Evolutionary conservation across 805 yeast genomes (phyloP).

Genomic region (Starmerella bombicola): DNA sequence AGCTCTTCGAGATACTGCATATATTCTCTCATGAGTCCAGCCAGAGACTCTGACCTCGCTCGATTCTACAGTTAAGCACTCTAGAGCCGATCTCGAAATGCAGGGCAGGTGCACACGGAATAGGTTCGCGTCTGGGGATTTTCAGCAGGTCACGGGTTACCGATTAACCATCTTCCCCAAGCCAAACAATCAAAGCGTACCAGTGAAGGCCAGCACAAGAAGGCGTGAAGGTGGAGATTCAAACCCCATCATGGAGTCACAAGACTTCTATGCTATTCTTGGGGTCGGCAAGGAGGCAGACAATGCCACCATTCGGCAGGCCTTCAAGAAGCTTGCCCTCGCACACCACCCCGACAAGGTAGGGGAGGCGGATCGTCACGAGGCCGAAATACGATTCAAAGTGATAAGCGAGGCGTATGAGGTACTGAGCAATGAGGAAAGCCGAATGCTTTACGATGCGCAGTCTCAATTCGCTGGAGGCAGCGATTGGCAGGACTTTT

Average conservation of each 20-base stretch:
- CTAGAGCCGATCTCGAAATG: too few relatives aligned
- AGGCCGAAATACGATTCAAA: conserved; percentile 69
- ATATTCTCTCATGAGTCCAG: conserved; percentile 49
- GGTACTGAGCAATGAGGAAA: conserved; percentile 50
- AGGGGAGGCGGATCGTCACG: conserved; percentile 48
- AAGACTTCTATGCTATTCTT: conserved; percentile 46
- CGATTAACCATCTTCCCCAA: not conserved
- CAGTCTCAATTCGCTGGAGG: conserved; percentile 25
- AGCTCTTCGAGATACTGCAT: conserved; percentile 76
- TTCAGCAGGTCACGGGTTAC: too few relatives aligned
- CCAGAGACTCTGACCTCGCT: too few relatives aligned
- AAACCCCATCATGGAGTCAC: conserved; percentile 11
- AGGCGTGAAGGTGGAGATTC: not conserved
- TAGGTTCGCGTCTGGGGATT: too few relatives aligned
- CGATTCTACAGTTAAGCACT: too few relatives aligned
- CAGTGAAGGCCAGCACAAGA: not conserved
- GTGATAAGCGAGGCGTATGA: conserved; percentile 81
- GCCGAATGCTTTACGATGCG: conserved; percentile 29
- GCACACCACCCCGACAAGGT: conserved; percentile 84
- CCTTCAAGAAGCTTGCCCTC: conserved; percentile 75
- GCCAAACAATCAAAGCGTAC: not conserved
- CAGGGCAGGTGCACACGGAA: too few relatives aligned
- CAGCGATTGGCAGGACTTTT: conserved; percentile 33
- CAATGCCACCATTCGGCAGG: conserved; percentile 60
- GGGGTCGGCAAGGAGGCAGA: conserved; percentile 60